Percentiles rank a stretch among this genome's conserved stretches.
These are phyloP conservation scores for Suillus luteus DNA, from an alignment of 768 basidiomycete genomes.

Conservation along the genomic window DNA sequence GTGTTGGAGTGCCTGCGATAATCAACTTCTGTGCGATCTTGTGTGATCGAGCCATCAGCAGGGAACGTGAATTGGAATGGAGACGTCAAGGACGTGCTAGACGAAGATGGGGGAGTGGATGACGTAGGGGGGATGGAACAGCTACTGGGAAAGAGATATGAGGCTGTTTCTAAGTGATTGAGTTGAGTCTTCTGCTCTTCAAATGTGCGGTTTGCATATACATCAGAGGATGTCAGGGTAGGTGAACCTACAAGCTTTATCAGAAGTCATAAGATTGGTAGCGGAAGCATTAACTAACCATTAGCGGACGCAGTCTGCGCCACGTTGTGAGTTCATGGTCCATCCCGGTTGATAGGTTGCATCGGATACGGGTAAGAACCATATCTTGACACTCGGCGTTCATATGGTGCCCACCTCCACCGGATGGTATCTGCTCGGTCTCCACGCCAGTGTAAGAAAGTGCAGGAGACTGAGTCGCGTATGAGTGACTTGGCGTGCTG, in stretches of 20 bases:
- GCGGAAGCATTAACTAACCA: conserved; percentile 29
- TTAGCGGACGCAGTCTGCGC: conserved; percentile 33
- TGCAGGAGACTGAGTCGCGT: conserved; percentile 49
- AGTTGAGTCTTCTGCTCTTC: conserved; percentile 57
- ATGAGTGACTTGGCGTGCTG: conserved; percentile 39
- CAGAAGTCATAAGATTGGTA: conserved; percentile 31
- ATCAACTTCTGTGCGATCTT: conserved; percentile 66
- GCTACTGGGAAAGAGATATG: conserved; percentile 64
- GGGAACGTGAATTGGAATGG: conserved; percentile 66
- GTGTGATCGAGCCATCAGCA: conserved; percentile 50
- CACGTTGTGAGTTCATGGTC: conserved; percentile 28
- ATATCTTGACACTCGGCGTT: conserved; percentile 52
- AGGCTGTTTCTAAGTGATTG: conserved; percentile 48
- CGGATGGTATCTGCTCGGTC: conserved; percentile 24
- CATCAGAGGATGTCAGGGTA: conserved; percentile 45
- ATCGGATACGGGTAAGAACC: conserved; percentile 47
- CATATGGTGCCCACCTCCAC: conserved; percentile 34
- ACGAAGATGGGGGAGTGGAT: conserved; percentile 62
- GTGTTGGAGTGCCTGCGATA: conserved; percentile 59
- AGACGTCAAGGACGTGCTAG: conserved; percentile 61
- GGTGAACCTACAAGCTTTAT: conserved; percentile 56
- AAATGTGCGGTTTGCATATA: conserved; percentile 48
- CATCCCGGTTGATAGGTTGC: conserved; percentile 35
- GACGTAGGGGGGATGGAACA: conserved; percentile 72
- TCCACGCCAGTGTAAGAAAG: conserved; percentile 39